Base-by-base conservation (phyloP, 345 rosid species). In the Lepidium didymum region DNA sequence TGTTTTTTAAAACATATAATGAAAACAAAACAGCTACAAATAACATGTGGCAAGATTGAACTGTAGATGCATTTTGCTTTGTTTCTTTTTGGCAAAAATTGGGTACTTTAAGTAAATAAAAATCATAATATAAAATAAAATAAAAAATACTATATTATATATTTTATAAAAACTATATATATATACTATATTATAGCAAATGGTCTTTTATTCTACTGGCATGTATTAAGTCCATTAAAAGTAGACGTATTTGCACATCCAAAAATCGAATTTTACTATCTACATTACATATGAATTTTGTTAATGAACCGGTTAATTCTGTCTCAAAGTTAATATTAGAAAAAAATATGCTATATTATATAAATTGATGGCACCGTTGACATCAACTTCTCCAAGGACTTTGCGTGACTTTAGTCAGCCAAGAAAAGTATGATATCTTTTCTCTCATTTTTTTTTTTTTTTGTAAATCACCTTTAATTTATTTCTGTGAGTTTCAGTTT, bases 371-470 rank as follows among this genome's bases (percentile, higher is more conserved):
- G 51, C 61, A 65, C 61, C 61, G 70, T 62, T 46, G 55, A 46
- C 42, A 63, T 67, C 63, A 44, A 43, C 44, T 67, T 36, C 55
- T 43, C 55, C 54, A 56, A 54, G 55, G 63, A 43, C 43, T 55
- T 55, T 56, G 13, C 72, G 72, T 67, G 72, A 67, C 55, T 19
- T 33, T 36, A 33, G 45, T 67, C 9, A 34, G 31, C 54, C 44
- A 54, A 15, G 36, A 67, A 19, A 55, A 15, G 34, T 67, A 42
- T 54, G 15, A 65, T 29, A 18, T 23, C 31, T 15, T 21, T 21
- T 44, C 7, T 65, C 13, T 38, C 31, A 2, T 51, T 44, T 54
- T 18, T 25, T 25, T 27, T 27, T 27, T 27, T 29, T 29, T 29
- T 29, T 29, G 7, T 29, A 29, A 5, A 19, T 33, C 35, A 27